phyloP scores from a whole-genome alignment of 169 alveolate species.

The Sarcocystis neurona region DNA sequence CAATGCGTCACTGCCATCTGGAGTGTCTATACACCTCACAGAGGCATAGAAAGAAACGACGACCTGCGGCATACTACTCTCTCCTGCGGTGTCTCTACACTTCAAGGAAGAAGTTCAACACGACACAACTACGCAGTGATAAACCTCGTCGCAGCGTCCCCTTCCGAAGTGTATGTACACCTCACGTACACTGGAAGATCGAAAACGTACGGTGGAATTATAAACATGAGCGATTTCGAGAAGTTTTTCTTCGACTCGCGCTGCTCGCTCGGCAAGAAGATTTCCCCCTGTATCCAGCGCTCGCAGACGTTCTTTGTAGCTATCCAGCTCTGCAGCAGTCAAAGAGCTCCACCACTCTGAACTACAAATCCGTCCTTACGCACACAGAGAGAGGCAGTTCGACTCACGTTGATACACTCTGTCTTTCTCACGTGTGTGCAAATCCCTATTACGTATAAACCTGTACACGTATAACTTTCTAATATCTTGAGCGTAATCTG shows the following conservation, averaged over 20 bases:
- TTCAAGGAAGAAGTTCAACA: neutral
- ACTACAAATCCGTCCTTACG: neutral
- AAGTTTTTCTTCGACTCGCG: conserved; percentile 14
- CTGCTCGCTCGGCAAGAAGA: neutral
- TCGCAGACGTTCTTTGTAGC: conserved; percentile 39
- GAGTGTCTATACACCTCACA: too few relatives aligned
- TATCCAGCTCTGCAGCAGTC: conserved; percentile 32
- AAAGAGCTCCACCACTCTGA: neutral
- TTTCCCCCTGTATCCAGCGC: conserved; percentile 33
- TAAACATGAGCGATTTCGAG: conserved; percentile 14
- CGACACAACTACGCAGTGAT: too few relatives aligned
- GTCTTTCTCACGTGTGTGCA: too few relatives aligned
- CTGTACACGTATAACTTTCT: too few relatives aligned
- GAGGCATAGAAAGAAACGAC: too few relatives aligned
- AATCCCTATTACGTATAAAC: too few relatives aligned
- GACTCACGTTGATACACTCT: too few relatives aligned
- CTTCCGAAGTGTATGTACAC: too few relatives aligned
- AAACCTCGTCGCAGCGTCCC: too few relatives aligned
- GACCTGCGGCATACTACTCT: neutral
- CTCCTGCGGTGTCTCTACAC: neutral
- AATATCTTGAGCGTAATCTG: too few relatives aligned
- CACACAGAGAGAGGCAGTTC: neutral
- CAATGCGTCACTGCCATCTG: too few relatives aligned
- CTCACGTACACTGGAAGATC: too few relatives aligned
- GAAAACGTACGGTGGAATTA: conserved; percentile 41